phyloP scores from a whole-genome alignment of 1,139 yeast species.

The Protomyces gravidus region DNA sequence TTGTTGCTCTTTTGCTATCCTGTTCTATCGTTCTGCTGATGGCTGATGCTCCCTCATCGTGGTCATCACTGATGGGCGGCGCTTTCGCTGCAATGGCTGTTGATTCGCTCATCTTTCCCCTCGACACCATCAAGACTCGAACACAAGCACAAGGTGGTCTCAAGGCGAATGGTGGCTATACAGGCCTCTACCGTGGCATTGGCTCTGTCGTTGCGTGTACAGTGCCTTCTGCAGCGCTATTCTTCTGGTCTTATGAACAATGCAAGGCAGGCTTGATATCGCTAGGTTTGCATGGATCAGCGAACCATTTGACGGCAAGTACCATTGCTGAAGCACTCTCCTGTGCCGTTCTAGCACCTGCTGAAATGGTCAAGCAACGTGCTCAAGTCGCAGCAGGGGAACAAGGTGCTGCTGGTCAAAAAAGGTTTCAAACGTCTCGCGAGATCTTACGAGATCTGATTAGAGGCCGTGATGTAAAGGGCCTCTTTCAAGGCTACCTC shows the following conservation, averaged over 20 bases:
- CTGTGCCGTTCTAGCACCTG: slow-evolving; percentile 90
- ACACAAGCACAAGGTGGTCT: slow-evolving; percentile 94
- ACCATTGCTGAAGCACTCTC: slow-evolving; percentile 39
- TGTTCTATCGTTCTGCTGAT: not conserved
- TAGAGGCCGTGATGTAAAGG: slow-evolving; percentile 52
- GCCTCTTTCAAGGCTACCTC: slow-evolving; percentile 87
- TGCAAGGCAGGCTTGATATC: slow-evolving; percentile 3
- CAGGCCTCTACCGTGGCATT: slow-evolving; percentile 82
- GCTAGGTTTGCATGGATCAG: slow-evolving; percentile 10
- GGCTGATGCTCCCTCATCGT: slow-evolving; percentile 19
- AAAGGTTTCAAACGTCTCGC: slow-evolving; percentile 56
- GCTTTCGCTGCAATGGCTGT: slow-evolving; percentile 96
- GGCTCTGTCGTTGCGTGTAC: slow-evolving; percentile 93
- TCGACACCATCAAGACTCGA: slow-evolving; percentile 89
- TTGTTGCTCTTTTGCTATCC: not conserved
- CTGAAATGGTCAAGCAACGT: slow-evolving; percentile 91
- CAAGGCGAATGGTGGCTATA: slow-evolving; percentile 85
- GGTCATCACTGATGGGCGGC: slow-evolving; percentile 45
- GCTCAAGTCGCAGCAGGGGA: slow-evolving; percentile 59
- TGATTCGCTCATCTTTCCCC: slow-evolving; percentile 90
- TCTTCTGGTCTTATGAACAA: slow-evolving; percentile 27
- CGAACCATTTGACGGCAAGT: slow-evolving; percentile 23
- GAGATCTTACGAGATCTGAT: slow-evolving; percentile 53
- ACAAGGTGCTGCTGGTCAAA: slow-evolving; percentile 33
- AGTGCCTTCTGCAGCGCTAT: slow-evolving; percentile 54